These are phyloP conservation scores for Coemansia asiatica DNA, from an alignment of 192 early-diverging fungal genomes.

Conservation along the genomic window DNA sequence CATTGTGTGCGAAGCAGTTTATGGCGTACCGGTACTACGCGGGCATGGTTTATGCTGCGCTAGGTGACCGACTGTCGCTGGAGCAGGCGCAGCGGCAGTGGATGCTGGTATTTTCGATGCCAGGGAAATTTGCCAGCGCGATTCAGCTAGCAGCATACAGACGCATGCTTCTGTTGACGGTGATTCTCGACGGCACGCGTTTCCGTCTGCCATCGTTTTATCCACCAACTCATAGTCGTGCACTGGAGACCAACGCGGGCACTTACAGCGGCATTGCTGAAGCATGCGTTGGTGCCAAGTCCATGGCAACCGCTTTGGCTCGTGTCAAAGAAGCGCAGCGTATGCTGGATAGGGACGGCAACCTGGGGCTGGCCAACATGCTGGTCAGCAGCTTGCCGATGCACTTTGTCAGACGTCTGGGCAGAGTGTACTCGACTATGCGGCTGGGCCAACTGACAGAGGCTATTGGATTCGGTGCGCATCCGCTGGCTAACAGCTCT, in stretches of 20 bases:
- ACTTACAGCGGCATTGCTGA: constrained; percentile 29
- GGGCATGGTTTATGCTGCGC: constrained; percentile 43
- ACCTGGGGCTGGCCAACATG: constrained; percentile 18
- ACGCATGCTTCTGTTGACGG: constrained; percentile 22
- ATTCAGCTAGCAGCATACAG: constrained; percentile 43
- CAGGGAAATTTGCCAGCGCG: constrained; percentile 28
- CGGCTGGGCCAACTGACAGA: constrained; percentile 18
- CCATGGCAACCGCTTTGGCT: constrained; percentile 10
- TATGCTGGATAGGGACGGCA: constrained; percentile 16
- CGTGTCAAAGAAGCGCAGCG: constrained; percentile 9
- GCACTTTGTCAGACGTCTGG: constrained; percentile 25
- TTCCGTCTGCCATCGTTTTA: constrained; percentile 32
- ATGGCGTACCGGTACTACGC: constrained; percentile 42
- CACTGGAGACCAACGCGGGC: constrained; percentile 19
- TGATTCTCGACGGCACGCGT: constrained; percentile 8
- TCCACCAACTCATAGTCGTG: constrained; percentile 22
- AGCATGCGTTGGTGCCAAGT: constrained; percentile 8
- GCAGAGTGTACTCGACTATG: constrained; percentile 27
- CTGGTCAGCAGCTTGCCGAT: constrained; percentile 22
- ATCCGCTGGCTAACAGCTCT: constrained; percentile 19
- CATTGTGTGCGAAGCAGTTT: constrained; percentile 15
- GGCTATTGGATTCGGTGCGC: constrained; percentile 23
- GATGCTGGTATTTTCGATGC: constrained; percentile 43
- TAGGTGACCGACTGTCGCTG: constrained; percentile 3
- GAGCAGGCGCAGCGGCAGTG: constrained; percentile 31